Evolutionary conservation across 2,329 filamentous ascomycete species (phyloP).

Genomic region (Cladobotryum protrusum): DNA sequence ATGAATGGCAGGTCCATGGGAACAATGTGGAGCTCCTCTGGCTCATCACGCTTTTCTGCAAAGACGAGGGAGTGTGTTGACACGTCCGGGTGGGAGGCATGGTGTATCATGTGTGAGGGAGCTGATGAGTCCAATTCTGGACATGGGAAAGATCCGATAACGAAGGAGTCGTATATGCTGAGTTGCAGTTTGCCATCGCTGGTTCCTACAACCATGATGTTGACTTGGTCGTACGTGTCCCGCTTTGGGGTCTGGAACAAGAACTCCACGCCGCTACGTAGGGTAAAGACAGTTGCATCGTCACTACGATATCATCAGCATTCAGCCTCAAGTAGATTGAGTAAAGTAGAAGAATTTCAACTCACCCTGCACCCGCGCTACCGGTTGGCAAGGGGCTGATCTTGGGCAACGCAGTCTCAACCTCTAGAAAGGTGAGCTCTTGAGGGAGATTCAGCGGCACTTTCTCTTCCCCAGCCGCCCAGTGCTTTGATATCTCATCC

Average conservation of each 20-base stretch:
- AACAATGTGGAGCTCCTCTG: slow-evolving; percentile 47
- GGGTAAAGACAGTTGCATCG: slow-evolving; percentile 61
- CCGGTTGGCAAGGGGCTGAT: slow-evolving; percentile 60
- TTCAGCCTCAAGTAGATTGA: background rate
- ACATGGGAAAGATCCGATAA: slow-evolving; percentile 61
- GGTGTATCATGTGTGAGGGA: slow-evolving; percentile 40
- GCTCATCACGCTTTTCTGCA: slow-evolving; percentile 26
- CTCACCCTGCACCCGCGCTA: slow-evolving; percentile 58
- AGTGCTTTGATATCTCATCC: slow-evolving; percentile 13
- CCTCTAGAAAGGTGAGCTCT: slow-evolving; percentile 67
- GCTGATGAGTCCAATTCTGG: slow-evolving; percentile 27
- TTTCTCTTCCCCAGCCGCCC: slow-evolving; percentile 9
- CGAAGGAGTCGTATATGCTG: slow-evolving; percentile 79
- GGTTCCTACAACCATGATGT: slow-evolving; percentile 71
- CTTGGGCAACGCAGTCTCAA: slow-evolving; percentile 70
- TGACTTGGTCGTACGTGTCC: slow-evolving; percentile 66
- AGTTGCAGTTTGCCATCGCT: slow-evolving; percentile 66
- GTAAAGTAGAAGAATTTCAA: slow-evolving; percentile 9
- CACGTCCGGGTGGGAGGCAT: slow-evolving; percentile 65
- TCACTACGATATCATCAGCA: slow-evolving; percentile 27
- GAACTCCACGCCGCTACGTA: slow-evolving; percentile 61
- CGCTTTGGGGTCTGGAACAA: slow-evolving; percentile 58
- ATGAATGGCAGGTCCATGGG: slow-evolving; percentile 82
- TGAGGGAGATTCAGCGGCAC: slow-evolving; percentile 54
- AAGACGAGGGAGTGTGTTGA: slow-evolving; percentile 73